These are phyloP conservation scores for Trypanosoma mega DNA, from an alignment of 208 protist genomes.

Conservation along the genomic window DNA sequence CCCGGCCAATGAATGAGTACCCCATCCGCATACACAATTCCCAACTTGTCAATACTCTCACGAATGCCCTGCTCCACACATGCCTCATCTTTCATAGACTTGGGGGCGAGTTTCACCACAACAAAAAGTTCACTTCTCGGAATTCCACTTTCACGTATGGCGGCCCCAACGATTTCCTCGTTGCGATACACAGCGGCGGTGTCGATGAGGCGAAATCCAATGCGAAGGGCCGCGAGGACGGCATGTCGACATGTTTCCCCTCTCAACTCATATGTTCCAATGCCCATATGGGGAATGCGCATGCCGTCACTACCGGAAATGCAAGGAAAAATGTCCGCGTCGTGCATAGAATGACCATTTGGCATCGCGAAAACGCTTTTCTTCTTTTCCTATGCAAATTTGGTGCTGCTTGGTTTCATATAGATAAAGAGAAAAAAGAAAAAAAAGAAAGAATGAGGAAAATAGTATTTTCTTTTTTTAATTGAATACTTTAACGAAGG, in stretches of 20 bases:
- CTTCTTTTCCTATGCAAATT: too few relatives aligned
- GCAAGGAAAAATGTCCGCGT: conserved; percentile 5
- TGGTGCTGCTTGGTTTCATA: too few relatives aligned
- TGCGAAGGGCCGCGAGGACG: conserved; percentile 47
- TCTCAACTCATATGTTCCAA: conserved; percentile 81
- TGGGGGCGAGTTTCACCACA: conserved; percentile 75
- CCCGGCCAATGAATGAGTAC: conserved; percentile 87
- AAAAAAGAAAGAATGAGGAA: too few relatives aligned
- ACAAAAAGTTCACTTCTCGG: conserved; percentile 63
- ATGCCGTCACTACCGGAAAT: neutral
- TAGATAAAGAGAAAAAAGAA: too few relatives aligned
- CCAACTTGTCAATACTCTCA: conserved; percentile 56
- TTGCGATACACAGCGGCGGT: conserved; percentile 82
- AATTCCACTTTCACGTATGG: conserved; percentile 58
- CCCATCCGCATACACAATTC: conserved; percentile 69
- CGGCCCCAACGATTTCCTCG: conserved; percentile 65
- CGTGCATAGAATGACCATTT: neutral
- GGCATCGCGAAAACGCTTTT: neutral
- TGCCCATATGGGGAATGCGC: conserved; percentile 58
- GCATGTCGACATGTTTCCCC: conserved; percentile 52
- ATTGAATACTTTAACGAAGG: neutral
- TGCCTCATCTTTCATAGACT: conserved; percentile 45
- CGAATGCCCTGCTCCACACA: conserved; percentile 38
- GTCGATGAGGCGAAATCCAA: conserved; percentile 83
- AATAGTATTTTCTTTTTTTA: too few relatives aligned